Evolutionary conservation across 2,329 filamentous ascomycete genomes (phyloP), one percentile per base, ranked within the genome.

Genomic region (Scytalidium lignicola): DNA sequence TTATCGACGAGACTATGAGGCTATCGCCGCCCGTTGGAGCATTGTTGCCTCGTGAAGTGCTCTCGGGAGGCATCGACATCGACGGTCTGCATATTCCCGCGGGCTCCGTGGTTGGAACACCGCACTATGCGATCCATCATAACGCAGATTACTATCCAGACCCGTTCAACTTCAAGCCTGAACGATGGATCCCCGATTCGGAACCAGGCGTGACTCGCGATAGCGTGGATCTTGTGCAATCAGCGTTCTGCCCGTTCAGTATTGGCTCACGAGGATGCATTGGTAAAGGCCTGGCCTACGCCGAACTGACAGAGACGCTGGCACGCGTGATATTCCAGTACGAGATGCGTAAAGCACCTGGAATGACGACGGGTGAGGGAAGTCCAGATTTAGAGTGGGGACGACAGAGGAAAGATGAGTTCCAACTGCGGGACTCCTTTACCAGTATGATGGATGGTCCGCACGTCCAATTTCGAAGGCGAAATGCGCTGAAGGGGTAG

Each of bases 391-490:
- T 71, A 7, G 78, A 76, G 60, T 76, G 70, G 69, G 82, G 81
- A 0, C 71, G 82, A 42, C 73, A 82, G 48, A 71, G 76, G 43
- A 62, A 61, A 17, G 69, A 62, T 1, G 86, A 90, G 72, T 88
- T 83, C 65, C 85, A 88, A 70, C 69, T 89, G 49, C 68, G 76
- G 46, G 86, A 90, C 63, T 84, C 80, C 17, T 90, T 90, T 66
- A 88, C 86, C 26, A 86, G 83, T 58, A 71, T 78, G 58, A 90
- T 89, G 70, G 76, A 86, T 59, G 86, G 86, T 0, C 82, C 83
- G 1, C 74, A 86, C 68, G 70, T 89, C 49, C 79, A 88, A 68
- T 85, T 85, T 59, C 63, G 70, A 17, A 13, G 32, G 32, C 32
- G 32, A 37, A n/a, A 37, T 37, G 15, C 10, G 32, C 4, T 37